These are phyloP conservation scores for Alternaria sp. DNA, from an alignment of 2,329 filamentous ascomycete genomes.

Conservation along the genomic window DNA sequence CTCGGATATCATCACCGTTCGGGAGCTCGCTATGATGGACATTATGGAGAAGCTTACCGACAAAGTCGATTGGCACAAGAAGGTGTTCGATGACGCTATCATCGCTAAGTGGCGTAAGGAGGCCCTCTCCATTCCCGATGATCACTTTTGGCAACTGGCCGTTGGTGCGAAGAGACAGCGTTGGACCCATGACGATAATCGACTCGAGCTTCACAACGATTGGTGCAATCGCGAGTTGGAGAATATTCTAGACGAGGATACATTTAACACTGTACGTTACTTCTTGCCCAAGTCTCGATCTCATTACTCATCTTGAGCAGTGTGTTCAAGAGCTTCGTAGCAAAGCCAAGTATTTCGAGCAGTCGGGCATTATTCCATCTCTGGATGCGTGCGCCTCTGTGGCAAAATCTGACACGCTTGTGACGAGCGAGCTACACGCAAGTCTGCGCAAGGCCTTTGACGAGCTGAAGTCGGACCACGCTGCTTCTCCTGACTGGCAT, in stretches of 20 bases:
- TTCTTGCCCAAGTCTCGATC: neutral
- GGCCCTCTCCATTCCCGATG: slow-evolving; percentile 28
- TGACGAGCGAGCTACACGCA: slow-evolving; percentile 52
- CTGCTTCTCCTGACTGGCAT: slow-evolving; percentile 62
- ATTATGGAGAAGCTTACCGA: slow-evolving; percentile 55
- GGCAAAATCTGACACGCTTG: slow-evolving; percentile 63
- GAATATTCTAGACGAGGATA: slow-evolving; percentile 21
- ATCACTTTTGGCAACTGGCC: slow-evolving; percentile 23
- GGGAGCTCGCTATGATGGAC: slow-evolving; percentile 52
- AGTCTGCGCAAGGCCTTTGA: slow-evolving; percentile 57
- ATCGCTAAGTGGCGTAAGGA: slow-evolving; percentile 38
- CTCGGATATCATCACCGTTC: slow-evolving; percentile 38
- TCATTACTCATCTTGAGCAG: slow-evolving; percentile 10
- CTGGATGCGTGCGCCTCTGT: slow-evolving; percentile 58
- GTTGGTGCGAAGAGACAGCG: slow-evolving; percentile 14
- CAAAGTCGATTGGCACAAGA: slow-evolving; percentile 52
- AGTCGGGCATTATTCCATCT: slow-evolving; percentile 54
- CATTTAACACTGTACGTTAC: slow-evolving; percentile 28
- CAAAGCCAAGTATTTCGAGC: slow-evolving; percentile 59
- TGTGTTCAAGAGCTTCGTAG: slow-evolving; percentile 57
- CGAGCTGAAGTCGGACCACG: slow-evolving; percentile 59
- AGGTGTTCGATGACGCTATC: slow-evolving; percentile 48
- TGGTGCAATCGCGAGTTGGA: slow-evolving; percentile 3
- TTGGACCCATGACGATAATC: slow-evolving; percentile 9
- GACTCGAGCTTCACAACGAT: neutral